Evolutionary conservation across 768 basidiomycete genomes (phyloP), one percentile per base, ranked within the genome.

Genomic region (Xerocomus brunneocitrinus): DNA sequence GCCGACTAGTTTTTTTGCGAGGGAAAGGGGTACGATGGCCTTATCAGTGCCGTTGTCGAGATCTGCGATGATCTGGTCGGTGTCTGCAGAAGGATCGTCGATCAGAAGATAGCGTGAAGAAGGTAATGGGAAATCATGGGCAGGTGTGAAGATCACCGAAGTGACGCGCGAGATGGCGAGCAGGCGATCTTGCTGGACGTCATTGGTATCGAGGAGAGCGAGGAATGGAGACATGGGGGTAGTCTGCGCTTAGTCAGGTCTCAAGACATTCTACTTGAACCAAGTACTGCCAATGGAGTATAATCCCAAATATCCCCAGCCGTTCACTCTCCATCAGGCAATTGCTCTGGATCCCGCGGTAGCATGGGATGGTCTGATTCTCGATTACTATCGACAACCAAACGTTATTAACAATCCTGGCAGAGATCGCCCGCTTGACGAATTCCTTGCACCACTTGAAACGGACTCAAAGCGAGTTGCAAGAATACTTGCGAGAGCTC

Each of bases 21-120:
- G 76, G n/a, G 81, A 69, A 40, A 83, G 76, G 19, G 85, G 79
- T 0, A 93, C 77, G 36, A 97, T 83, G 63, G 93, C 77, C 69
- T 90, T 94, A 60, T 85, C 80, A 2, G 85, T 82, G 24, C 95
- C 93, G 22, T 73, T 73, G 69, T 98, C 90, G 30, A 99, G 80
- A 75, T 76, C 79, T 22, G 79, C 71, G 52, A 82, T 74, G 60
- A 84, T 74, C 24, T 79, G 73, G 50, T 87, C 84, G n/a, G 78
- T 49, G 47, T 79, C 73, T 41, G 75, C 61, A 10, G 76, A 63
- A 13, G 69, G 55, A 58, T 74, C 71, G 50, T 89, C 82, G 59
- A 84, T 72, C 46, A 87, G 75, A 28, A 89, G 65, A 58, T 80
- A 83, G 71, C 67, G 67, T 67, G 66, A 62, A 58, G 56, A 69